Base-by-base conservation (phyloP, 2,329 filamentous ascomycete species). In the Colletotrichum tamarilloi region DNA sequence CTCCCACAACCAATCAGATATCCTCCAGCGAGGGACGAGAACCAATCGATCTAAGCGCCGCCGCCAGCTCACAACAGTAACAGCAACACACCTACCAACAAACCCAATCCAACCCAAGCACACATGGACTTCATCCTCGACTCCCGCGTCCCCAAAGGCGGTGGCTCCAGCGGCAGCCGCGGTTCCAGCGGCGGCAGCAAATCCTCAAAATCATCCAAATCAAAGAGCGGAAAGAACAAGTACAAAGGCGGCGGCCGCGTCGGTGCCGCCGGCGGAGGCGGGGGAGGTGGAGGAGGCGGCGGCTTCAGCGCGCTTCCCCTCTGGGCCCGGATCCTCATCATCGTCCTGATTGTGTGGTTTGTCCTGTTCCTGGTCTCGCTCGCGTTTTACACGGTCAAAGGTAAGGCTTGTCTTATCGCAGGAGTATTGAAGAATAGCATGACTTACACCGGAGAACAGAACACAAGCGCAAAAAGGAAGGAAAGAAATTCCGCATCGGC, bases 251-350 rank as follows among this genome's bases (percentile, higher is more conserved):
- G 66, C 35, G 60, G 66, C 28, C 32, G 53, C 35, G 35, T 70
- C 35, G 58, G 19, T 59, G 49, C 32, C 42, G 67, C 32, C 35
- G 67, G 67, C 16, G 60, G 60, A 0, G 68, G 55, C 9, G 56
- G 63, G 0, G 63, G 63, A 8, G 59, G 59, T 5, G 42, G 66
- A 11, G 58, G 62, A 6, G 62, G 63, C 1, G 60, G 60, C n/a
- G 73, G 70, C 56, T 67, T 74, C 60, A 35, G 46, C 22, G 19
- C 5, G 16, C 35, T 75, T 2, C 74, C 74, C 49, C 32, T 72
- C 28, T 75, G 74, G 72, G 74, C 72, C 55, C 74, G 72, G 14
- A 52, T 75, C 12, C 72, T 75, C 67, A 72, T 74, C 72, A 62
- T 75, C 42, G 9, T 75, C 22, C 46, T 60, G 62, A 66, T 75